Evolutionary conservation across 345 rosid genomes (phyloP).

Genomic region (Anacardium occidentale): DNA sequence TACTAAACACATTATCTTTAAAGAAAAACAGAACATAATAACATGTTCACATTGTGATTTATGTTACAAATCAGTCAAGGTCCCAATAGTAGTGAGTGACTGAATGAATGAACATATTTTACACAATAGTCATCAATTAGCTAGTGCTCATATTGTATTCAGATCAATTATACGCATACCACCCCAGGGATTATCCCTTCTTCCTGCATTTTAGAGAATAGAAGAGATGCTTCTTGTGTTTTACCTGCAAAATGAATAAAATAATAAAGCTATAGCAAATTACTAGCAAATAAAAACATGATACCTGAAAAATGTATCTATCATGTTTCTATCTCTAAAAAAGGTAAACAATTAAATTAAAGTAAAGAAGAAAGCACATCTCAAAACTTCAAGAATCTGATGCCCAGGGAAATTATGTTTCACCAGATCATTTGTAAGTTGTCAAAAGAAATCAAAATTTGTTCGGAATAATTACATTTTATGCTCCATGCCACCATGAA

Average conservation of each 20-base stretch:
- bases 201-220: slow-evolving; percentile 64
- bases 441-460: neutral
- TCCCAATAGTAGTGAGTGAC: neutral
- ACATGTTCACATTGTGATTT: neutral
- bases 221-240: slow-evolving; percentile 49
- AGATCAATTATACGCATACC: slow-evolving; percentile 39
- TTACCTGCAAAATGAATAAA: slow-evolving; percentile 48
- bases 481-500: neutral
- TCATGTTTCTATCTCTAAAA: neutral
- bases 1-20: neutral
- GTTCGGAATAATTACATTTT: neutral
- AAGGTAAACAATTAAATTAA: no score
- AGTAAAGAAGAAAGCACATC: no score
- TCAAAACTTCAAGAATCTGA: no score
- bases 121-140: neutral
- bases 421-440: neutral
- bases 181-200: slow-evolving; percentile 71
- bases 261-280: neutral
- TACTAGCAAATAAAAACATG: slow-evolving; percentile 3
- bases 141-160: neutral
- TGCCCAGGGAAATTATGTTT: no score
- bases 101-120: neutral
- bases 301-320: neutral
- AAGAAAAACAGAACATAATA: neutral
- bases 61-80: neutral